Percentiles rank a stretch among this genome's conserved stretches.
Conservation (phyloP, 257 asterid species). For the Thymus mandschuricus region DNA sequence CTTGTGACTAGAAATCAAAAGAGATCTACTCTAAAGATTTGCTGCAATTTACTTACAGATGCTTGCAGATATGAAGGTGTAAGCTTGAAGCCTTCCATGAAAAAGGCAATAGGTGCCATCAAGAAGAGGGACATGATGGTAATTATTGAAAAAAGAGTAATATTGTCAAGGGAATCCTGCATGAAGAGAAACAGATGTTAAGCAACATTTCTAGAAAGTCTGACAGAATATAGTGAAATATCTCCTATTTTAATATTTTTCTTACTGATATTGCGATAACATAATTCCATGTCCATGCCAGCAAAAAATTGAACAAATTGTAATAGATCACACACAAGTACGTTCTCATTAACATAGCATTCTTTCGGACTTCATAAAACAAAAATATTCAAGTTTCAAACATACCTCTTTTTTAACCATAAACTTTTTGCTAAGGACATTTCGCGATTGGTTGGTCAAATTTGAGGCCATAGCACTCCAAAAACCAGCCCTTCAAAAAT, state of each 20-base stretch:
- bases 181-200: slow-evolving; percentile 31
- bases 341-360: not conserved
- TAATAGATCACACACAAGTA: not conserved
- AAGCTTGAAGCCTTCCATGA: slow-evolving; percentile 58
- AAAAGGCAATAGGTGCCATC: slow-evolving; percentile 55
- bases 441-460: slow-evolving; percentile 92
- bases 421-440: slow-evolving; percentile 96
- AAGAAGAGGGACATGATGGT: slow-evolving; percentile 62
- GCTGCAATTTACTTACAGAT: slow-evolving; percentile 60
- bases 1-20: slow-evolving; percentile 16
- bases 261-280: not conserved
- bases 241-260: not conserved
- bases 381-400: not conserved
- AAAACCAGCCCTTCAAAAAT: slow-evolving; percentile 80
- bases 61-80: slow-evolving; percentile 80
- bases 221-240: slow-evolving; percentile 5
- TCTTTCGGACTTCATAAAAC: not conserved
- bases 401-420: slow-evolving; percentile 97
- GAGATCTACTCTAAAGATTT: not conserved
- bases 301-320: slow-evolving; percentile 4
- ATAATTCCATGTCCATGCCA: not conserved
- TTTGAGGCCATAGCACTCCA: slow-evolving; percentile 99
- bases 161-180: slow-evolving; percentile 65
- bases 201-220: slow-evolving; percentile 3
- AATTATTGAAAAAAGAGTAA: slow-evolving; percentile 59